phyloP scores from a whole-genome alignment of 2,329 filamentous ascomycete species.

The Claviceps pazoutovae region DNA sequence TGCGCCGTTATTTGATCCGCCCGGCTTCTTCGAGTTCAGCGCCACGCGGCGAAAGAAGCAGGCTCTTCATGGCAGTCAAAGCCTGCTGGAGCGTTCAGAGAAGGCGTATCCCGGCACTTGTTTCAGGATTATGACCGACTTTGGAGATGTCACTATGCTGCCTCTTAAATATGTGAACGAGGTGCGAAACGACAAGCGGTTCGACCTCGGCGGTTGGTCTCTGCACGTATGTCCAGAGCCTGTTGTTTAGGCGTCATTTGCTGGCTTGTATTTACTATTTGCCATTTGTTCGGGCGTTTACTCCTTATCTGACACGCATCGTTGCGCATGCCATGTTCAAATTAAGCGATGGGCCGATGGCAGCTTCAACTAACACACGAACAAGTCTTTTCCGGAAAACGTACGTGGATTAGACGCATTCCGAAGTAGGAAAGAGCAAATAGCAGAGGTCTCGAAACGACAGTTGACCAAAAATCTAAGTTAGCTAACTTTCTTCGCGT shows the following conservation, averaged over 20 bases:
- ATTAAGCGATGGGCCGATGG: too few relatives aligned
- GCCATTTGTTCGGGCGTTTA: too few relatives aligned
- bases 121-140: neutral
- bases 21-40: neutral
- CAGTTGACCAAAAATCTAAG: neutral
- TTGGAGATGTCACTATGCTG: neutral
- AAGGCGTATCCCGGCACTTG: neutral
- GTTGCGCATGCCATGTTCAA: neutral
- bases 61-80: neutral
- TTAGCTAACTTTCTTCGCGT: neutral
- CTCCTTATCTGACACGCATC: too few relatives aligned
- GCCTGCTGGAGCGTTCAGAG: neutral
- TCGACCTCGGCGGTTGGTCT: neutral
- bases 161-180: neutral
- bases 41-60: neutral
- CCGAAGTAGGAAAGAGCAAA: neutral
- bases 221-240: neutral
- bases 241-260: too few relatives aligned
- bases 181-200: slow-evolving; percentile 1
- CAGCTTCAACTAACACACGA: too few relatives aligned
- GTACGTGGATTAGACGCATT: neutral
- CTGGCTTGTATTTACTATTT: neutral
- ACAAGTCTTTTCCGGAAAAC: neutral
- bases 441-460: neutral
- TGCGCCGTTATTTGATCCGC: neutral